A percentile compares a stretch with the other conserved stretches of the same genome.
Evolutionary conservation across 345 rosid species (phyloP).

Genomic region (Mallotus nudiflorus): DNA sequence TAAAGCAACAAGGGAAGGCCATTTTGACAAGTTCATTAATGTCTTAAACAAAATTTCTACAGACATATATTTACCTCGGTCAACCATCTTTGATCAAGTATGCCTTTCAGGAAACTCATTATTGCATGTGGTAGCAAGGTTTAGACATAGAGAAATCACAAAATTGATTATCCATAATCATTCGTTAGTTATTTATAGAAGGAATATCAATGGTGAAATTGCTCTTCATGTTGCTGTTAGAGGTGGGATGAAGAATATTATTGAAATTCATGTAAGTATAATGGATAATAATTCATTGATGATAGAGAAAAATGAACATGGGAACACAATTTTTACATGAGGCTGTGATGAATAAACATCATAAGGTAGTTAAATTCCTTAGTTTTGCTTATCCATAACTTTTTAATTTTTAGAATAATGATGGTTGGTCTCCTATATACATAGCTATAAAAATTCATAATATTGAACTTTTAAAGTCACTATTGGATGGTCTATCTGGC

Average conservation of each 20-base stretch:
- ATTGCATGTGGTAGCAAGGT: background rate
- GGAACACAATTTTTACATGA: slow-evolving; percentile 14
- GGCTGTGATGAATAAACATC: background rate
- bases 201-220: background rate
- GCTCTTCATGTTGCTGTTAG: slow-evolving; percentile 13
- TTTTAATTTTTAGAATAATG: background rate
- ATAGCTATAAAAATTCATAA: background rate
- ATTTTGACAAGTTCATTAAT: too few relatives aligned
- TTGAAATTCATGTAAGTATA: background rate
- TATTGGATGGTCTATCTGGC: background rate
- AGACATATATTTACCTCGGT: background rate
- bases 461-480: background rate
- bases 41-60: background rate
- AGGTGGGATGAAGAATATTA: background rate
- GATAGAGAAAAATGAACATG: background rate
- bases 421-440: background rate
- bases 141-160: background rate
- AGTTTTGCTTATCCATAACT: background rate
- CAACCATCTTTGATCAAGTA: background rate
- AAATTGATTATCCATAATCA: background rate
- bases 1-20: too few relatives aligned
- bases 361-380: background rate
- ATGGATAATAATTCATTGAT: background rate
- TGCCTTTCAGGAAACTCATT: background rate
- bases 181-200: background rate